Base-by-base conservation (phyloP, 2,329 filamentous ascomycete genomes). In the Cladorrhinum sp. region DNA sequence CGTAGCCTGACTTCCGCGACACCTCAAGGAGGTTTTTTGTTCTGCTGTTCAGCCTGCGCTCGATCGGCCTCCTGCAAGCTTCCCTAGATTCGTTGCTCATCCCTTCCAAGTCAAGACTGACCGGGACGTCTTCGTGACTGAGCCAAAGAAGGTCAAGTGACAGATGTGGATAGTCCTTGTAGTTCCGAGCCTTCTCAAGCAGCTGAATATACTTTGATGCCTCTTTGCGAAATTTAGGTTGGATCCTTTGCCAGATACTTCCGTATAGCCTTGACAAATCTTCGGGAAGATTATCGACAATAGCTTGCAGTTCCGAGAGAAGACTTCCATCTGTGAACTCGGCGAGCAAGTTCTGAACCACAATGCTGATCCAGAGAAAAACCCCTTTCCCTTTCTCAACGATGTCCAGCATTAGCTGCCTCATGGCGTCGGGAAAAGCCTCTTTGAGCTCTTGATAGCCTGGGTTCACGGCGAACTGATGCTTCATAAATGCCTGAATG, bases 351-450 rank as follows among this genome's bases (percentile, higher is more conserved):
- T 5, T 49, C 8, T 16, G 46, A 49, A 49, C 46, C 6, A 68
- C 66, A 16, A 68, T 46, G n/a, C 30, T 57, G 4, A 69, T 65
- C 66, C 67, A 69, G 5, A 69, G 62, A 51, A 69, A 69, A 9
- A 69, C 65, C 0, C 66, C 67, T 14, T 61, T 18, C 16, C 66
- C 63, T 46, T 64, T 65, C 1, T 57, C 42, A 2, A 60, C 51
- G 30, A 68, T 63, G 16, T 62, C 60, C 1, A 26, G 16, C 10
- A 59, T 42, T 8, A 68, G 49, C 7, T 28, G 9, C 0, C 16
- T n/a, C 6, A 60, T 57, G 20, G 49, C 18, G 3, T 39, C 33
- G 9, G 65, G 62, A 7, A 62, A 53, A 20, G 52, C 39, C 9
- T 20, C 7, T 16, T 50, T 23, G 2, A 68, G 59, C 39, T 59